These are phyloP conservation scores for Puccinia horiana DNA, from an alignment of 1,284 basidiomycete genomes.

Conservation along the genomic window DNA sequence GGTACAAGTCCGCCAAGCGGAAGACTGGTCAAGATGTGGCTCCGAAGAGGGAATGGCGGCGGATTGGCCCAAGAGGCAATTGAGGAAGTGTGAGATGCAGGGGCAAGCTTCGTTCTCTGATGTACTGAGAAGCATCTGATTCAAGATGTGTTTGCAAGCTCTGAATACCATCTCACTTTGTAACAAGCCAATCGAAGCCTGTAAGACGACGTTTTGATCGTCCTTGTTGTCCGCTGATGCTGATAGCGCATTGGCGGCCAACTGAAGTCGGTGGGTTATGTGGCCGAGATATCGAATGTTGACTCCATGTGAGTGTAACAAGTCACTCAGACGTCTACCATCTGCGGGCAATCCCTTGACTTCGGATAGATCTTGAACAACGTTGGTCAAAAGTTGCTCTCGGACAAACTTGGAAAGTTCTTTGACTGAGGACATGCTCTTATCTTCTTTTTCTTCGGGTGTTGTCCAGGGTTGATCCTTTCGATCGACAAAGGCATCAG, in stretches of 20 bases:
- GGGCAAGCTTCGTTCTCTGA: constrained; percentile 59
- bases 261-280: constrained; percentile 45
- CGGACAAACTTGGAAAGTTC: constrained; percentile 63
- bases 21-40: constrained; percentile 58
- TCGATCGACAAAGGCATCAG: constrained; percentile 65
- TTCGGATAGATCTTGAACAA: constrained; percentile 63
- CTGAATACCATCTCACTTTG: constrained; percentile 66
- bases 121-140: constrained; percentile 59
- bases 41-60: constrained; percentile 61
- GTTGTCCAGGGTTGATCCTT: constrained; percentile 55
- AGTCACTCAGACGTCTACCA: constrained; percentile 62
- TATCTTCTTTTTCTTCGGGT: constrained; percentile 59
- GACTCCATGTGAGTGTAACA: constrained; percentile 65
- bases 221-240: constrained; percentile 20
- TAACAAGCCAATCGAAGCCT: constrained; percentile 52
- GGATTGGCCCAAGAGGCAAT: constrained; percentile 64
- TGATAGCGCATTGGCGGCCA: constrained; percentile 14
- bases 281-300: constrained; percentile 61
- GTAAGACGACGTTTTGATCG: constrained; percentile 28
- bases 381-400: constrained; percentile 61
- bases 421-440: constrained; percentile 63
- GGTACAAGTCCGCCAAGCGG: constrained; percentile 62
- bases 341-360: constrained; percentile 62
- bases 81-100: constrained; percentile 65
- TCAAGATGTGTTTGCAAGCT: constrained; percentile 64